Base-by-base conservation (phyloP, 2,329 filamentous ascomycete genomes). In the Venturia nashicola region DNA sequence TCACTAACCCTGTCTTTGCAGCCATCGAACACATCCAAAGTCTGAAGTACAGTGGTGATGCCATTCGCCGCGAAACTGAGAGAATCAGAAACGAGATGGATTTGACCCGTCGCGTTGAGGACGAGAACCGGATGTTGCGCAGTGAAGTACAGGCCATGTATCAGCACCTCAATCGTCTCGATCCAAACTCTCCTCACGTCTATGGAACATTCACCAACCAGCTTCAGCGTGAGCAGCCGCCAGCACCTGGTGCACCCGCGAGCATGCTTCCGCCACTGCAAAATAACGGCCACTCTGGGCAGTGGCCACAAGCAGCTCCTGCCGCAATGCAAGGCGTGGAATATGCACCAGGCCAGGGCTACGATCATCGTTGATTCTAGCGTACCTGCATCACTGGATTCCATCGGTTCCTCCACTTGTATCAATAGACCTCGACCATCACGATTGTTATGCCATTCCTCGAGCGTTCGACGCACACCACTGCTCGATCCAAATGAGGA, bases 261-360 rank as follows among this genome's bases (percentile, higher is more conserved):
- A 61, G 34, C 23, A 54, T 61, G 63, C 69, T 76, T 5, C 74
- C 74, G 9, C 75, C 75, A 5, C 66, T 76, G 44, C 74, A 79
- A 59, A 75, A 70, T 23, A 27, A 20, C 20, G 20, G 46, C 3
- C 72, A 73, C 46, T 70, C 71, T 44, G 64, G 69, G n/a, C 70
- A 74, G 62, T 76, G 73, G 69, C 68, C 71, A 16, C 68, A 64
- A 43, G 42, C 59, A 11, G 36, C 74, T 34, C 67, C 73, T 12
- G 70, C 72, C 16, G 75, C 77, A 1, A 80, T 81, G 79, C 78
- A 80, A 69, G 79, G 79, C 23, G 77, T 81, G 18, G 79, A 80
- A 66, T 81, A 76, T 78, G 59, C 71, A 4, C 42, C 59, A 27
- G 59, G 36, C 36, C 39, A 42, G 43, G 39, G 59, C 39, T 60